Evolutionary conservation across 2,329 filamentous ascomycete species (phyloP).

Genomic region (Fusarium citri): DNA sequence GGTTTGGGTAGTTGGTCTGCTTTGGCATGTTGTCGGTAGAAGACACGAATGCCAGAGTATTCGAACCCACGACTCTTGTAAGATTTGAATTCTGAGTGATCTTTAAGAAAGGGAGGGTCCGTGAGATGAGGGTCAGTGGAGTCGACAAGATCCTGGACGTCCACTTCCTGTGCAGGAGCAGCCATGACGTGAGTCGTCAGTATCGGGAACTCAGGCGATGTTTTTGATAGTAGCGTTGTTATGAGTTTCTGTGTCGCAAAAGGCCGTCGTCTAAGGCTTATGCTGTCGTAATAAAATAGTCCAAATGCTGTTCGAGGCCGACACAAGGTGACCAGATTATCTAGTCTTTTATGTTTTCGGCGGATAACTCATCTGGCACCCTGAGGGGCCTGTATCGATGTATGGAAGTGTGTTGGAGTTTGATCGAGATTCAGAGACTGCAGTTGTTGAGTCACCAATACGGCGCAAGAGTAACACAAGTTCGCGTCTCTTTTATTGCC

Average conservation of each 20-base stretch:
- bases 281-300: background rate
- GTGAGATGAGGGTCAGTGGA: constrained; percentile 60
- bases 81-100: constrained; percentile 76
- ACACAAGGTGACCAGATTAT: background rate
- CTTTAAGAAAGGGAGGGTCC: constrained; percentile 83
- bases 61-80: constrained; percentile 78
- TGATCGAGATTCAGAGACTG: constrained; percentile 15
- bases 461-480: constrained; percentile 28
- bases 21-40: constrained; percentile 85
- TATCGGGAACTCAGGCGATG: constrained; percentile 9
- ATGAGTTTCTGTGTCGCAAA: background rate
- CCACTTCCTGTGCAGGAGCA: constrained; percentile 31
- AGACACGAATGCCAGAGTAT: constrained; percentile 83
- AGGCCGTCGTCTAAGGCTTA: background rate
- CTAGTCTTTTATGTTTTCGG: background rate
- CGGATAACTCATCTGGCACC: background rate
- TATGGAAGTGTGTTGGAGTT: background rate
- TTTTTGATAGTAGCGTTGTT: background rate
- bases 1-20: constrained; percentile 80
- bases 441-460: constrained; percentile 36
- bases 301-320: background rate
- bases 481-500: constrained; percentile 16
- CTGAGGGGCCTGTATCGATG: background rate
- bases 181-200: constrained; percentile 39
- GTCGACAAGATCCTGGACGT: constrained; percentile 39